Conservation (phyloP, 495 filamentous ascomycete species). For the Barbatosphaeria neglecta region DNA sequence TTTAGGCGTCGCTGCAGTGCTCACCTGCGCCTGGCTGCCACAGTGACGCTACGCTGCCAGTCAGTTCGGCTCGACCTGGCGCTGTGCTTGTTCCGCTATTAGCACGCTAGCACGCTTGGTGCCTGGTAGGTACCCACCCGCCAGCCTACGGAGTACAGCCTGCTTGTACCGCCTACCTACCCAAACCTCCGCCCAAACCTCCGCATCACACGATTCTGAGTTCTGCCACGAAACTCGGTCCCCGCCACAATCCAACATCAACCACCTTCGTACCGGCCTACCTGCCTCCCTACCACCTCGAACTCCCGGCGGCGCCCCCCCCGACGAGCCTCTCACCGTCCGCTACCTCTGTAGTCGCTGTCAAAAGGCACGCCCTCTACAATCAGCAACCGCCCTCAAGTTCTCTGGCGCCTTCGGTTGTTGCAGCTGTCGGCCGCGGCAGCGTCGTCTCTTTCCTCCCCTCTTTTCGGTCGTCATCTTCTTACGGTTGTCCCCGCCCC, state of each 20-base stretch:
- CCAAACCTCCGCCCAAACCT: no score
- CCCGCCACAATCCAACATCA: neutral
- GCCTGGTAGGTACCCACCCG: neutral
- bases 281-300: no score
- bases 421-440: neutral
- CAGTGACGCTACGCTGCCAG: no score
- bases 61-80: neutral
- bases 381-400: no score
- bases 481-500: neutral
- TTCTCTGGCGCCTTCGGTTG: neutral
- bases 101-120: neutral
- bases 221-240: neutral
- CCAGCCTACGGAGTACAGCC: no score
- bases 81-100: no score
- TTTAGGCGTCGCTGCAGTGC: neutral
- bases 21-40: neutral
- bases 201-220: neutral
- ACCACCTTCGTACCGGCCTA: no score
- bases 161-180: no score
- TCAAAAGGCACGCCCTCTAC: no score
- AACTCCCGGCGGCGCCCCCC: neutral
- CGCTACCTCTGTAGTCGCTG: neutral
- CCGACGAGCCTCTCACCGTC: neutral
- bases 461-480: neutral
- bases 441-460: neutral